Evolutionary conservation across 2,329 filamentous ascomycete species (phyloP).

Genomic region (Sporothrix luriei): DNA sequence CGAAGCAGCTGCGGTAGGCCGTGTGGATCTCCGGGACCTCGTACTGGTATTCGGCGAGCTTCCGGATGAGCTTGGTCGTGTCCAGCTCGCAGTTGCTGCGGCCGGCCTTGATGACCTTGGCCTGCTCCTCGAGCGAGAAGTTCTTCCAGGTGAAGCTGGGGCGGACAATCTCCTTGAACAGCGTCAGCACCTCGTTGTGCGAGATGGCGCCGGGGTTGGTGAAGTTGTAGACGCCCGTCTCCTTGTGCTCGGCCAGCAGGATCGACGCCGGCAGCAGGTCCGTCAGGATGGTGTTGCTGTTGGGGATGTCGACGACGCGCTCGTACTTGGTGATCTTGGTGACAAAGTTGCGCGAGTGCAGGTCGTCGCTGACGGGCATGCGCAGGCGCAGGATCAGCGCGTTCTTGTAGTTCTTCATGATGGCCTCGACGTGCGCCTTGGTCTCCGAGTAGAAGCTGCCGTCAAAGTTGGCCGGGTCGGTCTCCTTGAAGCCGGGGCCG

Average conservation of each 20-base stretch:
- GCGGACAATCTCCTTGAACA: constrained; percentile 66
- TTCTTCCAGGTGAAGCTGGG: constrained; percentile 65
- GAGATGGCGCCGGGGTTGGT: constrained; percentile 71
- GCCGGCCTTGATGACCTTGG: constrained; percentile 67
- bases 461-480: constrained; percentile 64
- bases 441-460: constrained; percentile 70
- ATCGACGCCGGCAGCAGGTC: constrained; percentile 71
- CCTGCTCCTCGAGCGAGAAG: constrained; percentile 66
- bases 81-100: constrained; percentile 68
- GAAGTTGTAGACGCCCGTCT: constrained; percentile 69
- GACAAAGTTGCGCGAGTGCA: constrained; percentile 68
- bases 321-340: constrained; percentile 69
- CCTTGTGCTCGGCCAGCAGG: constrained; percentile 91
- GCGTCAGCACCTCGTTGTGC: constrained; percentile 67
- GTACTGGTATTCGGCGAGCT: constrained; percentile 61
- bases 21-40: constrained; percentile 63
- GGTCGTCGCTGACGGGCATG: constrained; percentile 70
- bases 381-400: constrained; percentile 66
- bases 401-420: constrained; percentile 64
- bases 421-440: constrained; percentile 66
- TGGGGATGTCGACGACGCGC: constrained; percentile 67
- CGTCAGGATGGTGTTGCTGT: constrained; percentile 67
- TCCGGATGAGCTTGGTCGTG: constrained; percentile 61
- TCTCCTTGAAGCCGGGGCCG: constrained; percentile 63
- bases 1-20: constrained; percentile 64